phyloP scores from a whole-genome alignment of 2,329 filamentous ascomycete species.

The Colletotrichum sp. region DNA sequence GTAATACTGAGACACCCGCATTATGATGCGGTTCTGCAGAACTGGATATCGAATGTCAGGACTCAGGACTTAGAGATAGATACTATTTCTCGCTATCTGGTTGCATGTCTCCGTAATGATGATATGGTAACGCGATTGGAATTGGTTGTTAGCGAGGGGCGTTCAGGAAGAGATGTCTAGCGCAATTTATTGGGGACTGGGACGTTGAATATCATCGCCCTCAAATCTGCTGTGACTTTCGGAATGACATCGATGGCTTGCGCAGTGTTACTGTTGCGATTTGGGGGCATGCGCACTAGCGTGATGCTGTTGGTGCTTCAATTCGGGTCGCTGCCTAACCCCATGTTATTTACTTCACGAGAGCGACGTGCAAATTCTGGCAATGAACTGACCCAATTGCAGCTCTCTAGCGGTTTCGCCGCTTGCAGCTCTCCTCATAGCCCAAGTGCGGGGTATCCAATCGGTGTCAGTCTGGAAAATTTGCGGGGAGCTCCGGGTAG shows the following conservation, averaged over 20 bases:
- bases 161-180: neutral
- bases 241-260: neutral
- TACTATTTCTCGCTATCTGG: accelerated
- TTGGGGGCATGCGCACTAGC: too few relatives aligned
- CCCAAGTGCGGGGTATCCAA: neutral
- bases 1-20: accelerated
- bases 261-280: accelerated
- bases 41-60: accelerated
- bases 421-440: neutral
- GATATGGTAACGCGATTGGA: neutral
- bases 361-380: neutral
- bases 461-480: neutral
- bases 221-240: neutral
- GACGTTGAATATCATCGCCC: neutral
- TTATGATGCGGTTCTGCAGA: accelerated
- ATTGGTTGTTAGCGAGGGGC: neutral
- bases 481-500: too few relatives aligned
- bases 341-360: accelerated
- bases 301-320: neutral
- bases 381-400: too few relatives aligned
- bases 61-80: neutral
- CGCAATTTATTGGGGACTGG: too few relatives aligned
- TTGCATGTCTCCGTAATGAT: accelerated
- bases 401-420: accelerated
- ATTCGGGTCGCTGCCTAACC: neutral